Base-by-base conservation (phyloP, 768 basidiomycete genomes). In the Cystofilobasidium macerans region DNA sequence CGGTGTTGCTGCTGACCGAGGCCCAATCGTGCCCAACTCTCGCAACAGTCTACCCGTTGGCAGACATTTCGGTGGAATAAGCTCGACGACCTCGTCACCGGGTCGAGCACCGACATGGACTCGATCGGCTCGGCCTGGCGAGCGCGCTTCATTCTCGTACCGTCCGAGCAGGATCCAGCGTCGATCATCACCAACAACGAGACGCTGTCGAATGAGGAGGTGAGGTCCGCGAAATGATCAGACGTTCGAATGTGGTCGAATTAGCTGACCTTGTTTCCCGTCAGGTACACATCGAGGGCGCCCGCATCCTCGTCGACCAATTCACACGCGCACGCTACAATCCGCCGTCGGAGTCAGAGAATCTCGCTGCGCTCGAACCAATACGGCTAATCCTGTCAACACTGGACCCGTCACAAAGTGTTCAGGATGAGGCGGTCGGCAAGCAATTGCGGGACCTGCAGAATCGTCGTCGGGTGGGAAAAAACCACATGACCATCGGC, bases 281-380 rank as follows among this genome's bases (percentile, higher is more conserved):
- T 2, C 26, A 67, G 65, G 85, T 86, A 20, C 85, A 89, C 20
- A 80, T 95, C 28, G 78, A 89, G 45, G 95, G 95, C 0, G 92
- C 93, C 53, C 88, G 91, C 72, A 89, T 88, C 71, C 84, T 99
- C 0, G 86, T 89, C 4, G 91, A 94, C 69, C 81, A 87, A 53
- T 89, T 97, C 74, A 85, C 85, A 36, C 87, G 85, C 73, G 80
- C 88, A 57, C 84, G 89, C 5, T 93, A 91, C 89, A 81, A 84
- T 56, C 73, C 51, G 18, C 53, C 82, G 0, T 82, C 79, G 24
- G 73, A 78, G 57, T 81, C 79, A 26, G 73, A 77, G 54, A 65
- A 77, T 69, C 73, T 73, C 78, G 58, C 79, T 11, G 83, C 87
- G 4, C 83, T 87, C 35, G 45, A 53, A 30, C 40, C 65, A 2